These are phyloP conservation scores for Eimeria tenella DNA, from an alignment of 169 alveolate genomes.

Conservation along the genomic window DNA sequence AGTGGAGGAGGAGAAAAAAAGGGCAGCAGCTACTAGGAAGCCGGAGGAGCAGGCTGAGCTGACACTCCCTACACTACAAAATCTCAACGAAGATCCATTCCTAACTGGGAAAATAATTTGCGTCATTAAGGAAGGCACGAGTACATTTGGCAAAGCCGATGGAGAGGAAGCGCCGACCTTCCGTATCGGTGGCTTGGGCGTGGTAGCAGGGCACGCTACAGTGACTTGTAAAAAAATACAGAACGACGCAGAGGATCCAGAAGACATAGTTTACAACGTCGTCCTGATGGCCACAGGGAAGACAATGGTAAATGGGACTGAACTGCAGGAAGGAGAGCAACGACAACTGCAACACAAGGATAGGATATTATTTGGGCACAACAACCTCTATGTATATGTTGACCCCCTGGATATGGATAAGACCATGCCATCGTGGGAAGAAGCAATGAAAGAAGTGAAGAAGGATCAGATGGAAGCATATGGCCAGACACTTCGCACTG, in stretches of 20 bases:
- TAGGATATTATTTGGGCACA: constrained; percentile 78
- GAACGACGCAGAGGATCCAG: constrained; percentile 64
- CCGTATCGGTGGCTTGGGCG: constrained; percentile 78
- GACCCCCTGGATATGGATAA: constrained; percentile 76
- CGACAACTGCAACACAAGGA: constrained; percentile 69
- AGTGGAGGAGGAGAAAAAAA: constrained; percentile 83
- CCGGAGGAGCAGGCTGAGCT: constrained; percentile 80
- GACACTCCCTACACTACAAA: constrained; percentile 85
- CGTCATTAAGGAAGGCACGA: constrained; percentile 83
- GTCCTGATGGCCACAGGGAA: constrained; percentile 63
- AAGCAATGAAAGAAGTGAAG: constrained; percentile 81
- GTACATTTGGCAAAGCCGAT: constrained; percentile 88
- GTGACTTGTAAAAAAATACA: background rate
- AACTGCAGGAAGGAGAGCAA: constrained; percentile 57
- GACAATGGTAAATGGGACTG: constrained; percentile 78
- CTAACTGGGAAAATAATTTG: constrained; percentile 86
- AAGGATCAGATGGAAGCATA: constrained; percentile 72
- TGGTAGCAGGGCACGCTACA: constrained; percentile 72
- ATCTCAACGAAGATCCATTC: constrained; percentile 93
- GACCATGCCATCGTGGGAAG: constrained; percentile 80
- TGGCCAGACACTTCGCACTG: constrained; percentile 57
- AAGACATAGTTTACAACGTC: constrained; percentile 42
- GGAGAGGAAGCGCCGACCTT: constrained; percentile 74
- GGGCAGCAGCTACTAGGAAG: constrained; percentile 78
- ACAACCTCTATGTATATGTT: constrained; percentile 76